Base-by-base conservation (phyloP, 768 basidiomycete genomes). In the Leccinum subgranulosum region DNA sequence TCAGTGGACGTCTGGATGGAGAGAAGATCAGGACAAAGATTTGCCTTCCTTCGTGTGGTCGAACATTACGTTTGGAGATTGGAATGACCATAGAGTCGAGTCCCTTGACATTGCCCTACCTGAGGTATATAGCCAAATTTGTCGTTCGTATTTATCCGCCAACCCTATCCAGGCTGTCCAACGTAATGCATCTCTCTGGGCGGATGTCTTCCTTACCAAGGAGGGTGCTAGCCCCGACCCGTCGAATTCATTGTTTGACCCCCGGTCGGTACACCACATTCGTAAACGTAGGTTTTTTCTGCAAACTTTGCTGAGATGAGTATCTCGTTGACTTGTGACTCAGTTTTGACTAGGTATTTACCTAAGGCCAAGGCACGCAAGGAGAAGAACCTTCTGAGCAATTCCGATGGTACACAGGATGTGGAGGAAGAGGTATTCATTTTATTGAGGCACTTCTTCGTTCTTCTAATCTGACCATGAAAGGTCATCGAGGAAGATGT, bases 291-390 rank as follows among this genome's bases (percentile, higher is more conserved):
- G 34, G 87, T 41, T 49, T 50, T 49, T 56, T 51, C 46, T 31
- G 12, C 17, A 5, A 51, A 29, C 27, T 12, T 34, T 53, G 25
- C 21, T 43, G 43, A 36, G 21, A 19, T 34, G 59, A 33, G 10
- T 41, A 54, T 59, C 55, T 34, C 39, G 61, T 55, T 19, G 34
- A 8, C 27, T 43, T 36, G 29, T 49, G 27, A 47, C 21, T 7
- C 55, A 97, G 95, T 88, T 28, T 75, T 99, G 61, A 96, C 92
- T 2, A 85, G 90, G n/a, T 95, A 94, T 71, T 64, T 89, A 31
- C 82, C 88, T 6, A 88, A 84, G 64, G 64, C 76, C 21, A 94
- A 89, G 69, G 71, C 81, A 9, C 81, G 94, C 31, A 94, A 91
- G 66, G 86, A 86, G 72, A 92, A 94, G 75, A 94, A 85, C 55